Evolutionary conservation across 192 early-diverging fungal genomes (phyloP), one percentile per base, ranked within the genome.

Genomic region (Umbelopsis sp.): DNA sequence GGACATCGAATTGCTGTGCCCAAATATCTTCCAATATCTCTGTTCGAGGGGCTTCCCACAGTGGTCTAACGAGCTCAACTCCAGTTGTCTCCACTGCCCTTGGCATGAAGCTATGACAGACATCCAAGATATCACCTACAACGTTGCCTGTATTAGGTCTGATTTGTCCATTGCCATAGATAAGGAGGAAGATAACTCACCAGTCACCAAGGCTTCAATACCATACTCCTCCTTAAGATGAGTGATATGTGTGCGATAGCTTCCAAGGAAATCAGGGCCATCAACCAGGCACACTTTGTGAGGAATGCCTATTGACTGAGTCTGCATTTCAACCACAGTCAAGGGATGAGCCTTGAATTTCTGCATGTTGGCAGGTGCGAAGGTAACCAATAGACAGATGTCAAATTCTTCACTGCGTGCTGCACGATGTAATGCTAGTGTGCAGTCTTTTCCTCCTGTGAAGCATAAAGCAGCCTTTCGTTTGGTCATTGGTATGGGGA

Each of bases 371-470:
- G 79, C 80, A 20, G 82, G 85, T 0, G 72, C 79, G 45, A 85
- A 86, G 41, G 85, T 86, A 20, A 85, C 84, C 0, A 89, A 77
- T 0, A 85, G 68, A 0, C 81, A 80, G 0, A 85, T 75, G 7
- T 80, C 69, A 53, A 84, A 75, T 3, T 68, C 72, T 17, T 73
- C 75, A 45, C 79, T 77, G 14, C 79, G 75, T 8, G 80, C 67
- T 3, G 80, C 71, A 24, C 78, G 32, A 44, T 83, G 80, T 38
- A 87, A 50, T 14, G 86, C 81, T 38, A 89, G 69, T 38, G 82
- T 80, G 43, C 82, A 87, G 72, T 89, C 88, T 77, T 89, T 89
- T 26, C 88, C 88, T 45, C 88, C 88, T 4, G 88, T 89, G 71
- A 85, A 89, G 34, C 81, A 84, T 21, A 89, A 67, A 12, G 84